A percentile compares a stretch with the other conserved stretches of the same genome.
These are phyloP conservation scores for Fusarium sambucinum DNA, from an alignment of 2,329 filamentous ascomycete species.

Conservation along the genomic window DNA sequence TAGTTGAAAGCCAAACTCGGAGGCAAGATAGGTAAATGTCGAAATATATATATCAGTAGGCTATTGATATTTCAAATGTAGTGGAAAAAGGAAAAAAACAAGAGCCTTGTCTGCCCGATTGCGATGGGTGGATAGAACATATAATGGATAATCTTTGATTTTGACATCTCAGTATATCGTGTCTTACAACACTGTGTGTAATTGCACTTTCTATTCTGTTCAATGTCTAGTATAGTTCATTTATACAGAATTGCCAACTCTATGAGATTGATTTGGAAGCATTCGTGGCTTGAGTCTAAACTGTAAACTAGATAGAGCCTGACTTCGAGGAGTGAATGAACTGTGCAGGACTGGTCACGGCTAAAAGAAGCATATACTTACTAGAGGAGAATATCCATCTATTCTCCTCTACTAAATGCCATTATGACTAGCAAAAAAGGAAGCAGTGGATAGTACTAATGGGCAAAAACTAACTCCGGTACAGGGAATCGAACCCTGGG, in stretches of 20 bases:
- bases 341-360: not conserved
- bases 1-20: not conserved
- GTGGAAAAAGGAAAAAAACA: no score
- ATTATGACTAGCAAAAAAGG: not conserved
- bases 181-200: not conserved
- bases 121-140: not conserved
- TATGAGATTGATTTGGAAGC: not conserved
- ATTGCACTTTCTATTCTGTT: not conserved
- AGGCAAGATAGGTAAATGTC: not conserved
- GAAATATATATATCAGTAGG: no score
- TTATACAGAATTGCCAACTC: not conserved
- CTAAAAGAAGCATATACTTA: not conserved
- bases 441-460: no score
- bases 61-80: no score
- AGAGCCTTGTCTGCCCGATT: not conserved
- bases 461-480: slow-evolving; percentile 32
- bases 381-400: not conserved
- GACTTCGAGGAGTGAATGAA: not conserved
- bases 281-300: not conserved
- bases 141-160: not conserved
- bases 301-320: no score
- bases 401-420: no score
- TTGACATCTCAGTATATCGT: not conserved
- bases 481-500: slow-evolving; percentile 49
- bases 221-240: not conserved